Evolutionary conservation across 345 rosid species (phyloP).

Genomic region (Euphorbia tirucalli): DNA sequence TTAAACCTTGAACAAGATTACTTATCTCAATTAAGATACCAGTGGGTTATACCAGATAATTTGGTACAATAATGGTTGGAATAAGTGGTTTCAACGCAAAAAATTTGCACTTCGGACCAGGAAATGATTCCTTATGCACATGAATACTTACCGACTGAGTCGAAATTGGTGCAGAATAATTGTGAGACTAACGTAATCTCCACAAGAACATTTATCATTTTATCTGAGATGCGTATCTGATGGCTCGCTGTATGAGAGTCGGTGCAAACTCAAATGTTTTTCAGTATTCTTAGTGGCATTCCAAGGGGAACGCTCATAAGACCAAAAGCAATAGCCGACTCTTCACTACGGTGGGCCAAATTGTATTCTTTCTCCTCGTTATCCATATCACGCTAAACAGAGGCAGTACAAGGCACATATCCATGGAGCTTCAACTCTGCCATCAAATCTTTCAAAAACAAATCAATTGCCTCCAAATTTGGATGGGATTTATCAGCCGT

Average conservation of each 20-base stretch:
- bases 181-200: conserved; percentile 42
- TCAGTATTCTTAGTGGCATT: conserved; percentile 68
- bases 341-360: conserved; percentile 71
- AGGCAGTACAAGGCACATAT: conserved; percentile 57
- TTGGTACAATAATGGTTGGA: too few relatives aligned
- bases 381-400: conserved; percentile 67
- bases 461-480: conserved; percentile 45
- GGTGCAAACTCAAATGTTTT: conserved; percentile 67
- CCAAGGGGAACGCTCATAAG: conserved; percentile 51
- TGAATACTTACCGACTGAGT: too few relatives aligned
- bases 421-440: conserved; percentile 64
- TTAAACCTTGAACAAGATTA: too few relatives aligned
- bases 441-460: conserved; percentile 53
- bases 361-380: conserved; percentile 69
- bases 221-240: conserved; percentile 61
- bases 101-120: neutral
- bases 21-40: too few relatives aligned
- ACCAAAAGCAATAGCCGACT: conserved; percentile 72
- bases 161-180: neutral
- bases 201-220: conserved; percentile 71
- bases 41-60: too few relatives aligned
- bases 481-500: conserved; percentile 67
- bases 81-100: too few relatives aligned
- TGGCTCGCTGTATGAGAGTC: conserved; percentile 78
- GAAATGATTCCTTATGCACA: neutral